Conservation (phyloP, 192 early-diverging fungal species). For the Geranomyces variabilis region DNA sequence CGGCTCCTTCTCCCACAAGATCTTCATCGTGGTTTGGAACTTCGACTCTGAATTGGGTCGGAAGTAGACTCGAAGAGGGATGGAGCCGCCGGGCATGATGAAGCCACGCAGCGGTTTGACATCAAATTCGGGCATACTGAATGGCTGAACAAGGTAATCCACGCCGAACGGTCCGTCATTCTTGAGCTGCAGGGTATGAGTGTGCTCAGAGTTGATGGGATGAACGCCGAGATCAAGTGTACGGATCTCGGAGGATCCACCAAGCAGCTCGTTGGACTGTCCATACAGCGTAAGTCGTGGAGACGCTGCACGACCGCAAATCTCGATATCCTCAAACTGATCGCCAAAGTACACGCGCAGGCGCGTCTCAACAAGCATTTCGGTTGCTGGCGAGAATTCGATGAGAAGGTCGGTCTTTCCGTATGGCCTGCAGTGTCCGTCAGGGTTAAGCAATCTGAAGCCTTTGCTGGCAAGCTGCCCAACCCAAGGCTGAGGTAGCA, state of each 20-base stretch:
- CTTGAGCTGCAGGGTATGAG: conserved; percentile 44
- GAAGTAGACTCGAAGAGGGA: conserved; percentile 52
- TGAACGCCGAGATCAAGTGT: conserved; percentile 60
- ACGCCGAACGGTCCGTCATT: conserved; percentile 64
- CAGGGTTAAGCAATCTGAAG: conserved; percentile 46
- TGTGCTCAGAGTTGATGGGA: conserved; percentile 51
- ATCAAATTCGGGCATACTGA: conserved; percentile 56
- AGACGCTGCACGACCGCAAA: conserved; percentile 45
- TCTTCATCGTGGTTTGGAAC: conserved; percentile 51
- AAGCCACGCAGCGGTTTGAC: conserved; percentile 58
- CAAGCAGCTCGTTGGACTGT: conserved; percentile 35
- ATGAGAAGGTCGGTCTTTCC: conserved; percentile 47
- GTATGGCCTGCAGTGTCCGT: conserved; percentile 53
- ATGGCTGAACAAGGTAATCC: conserved; percentile 63
- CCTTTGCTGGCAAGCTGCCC: conserved; percentile 40
- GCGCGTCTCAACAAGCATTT: conserved; percentile 28
- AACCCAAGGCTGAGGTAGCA: conserved; percentile 32
- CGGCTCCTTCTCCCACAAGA: conserved; percentile 62
- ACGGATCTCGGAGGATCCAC: conserved; percentile 14
- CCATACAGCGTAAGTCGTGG: conserved; percentile 45
- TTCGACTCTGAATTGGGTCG: conserved; percentile 55
- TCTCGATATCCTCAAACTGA: conserved; percentile 54
- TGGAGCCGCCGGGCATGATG: conserved; percentile 47
- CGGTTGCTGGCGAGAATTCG: conserved; percentile 49
- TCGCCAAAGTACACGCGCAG: conserved; percentile 54